Percentiles rank a stretch among this genome's conserved stretches.
Conservation (phyloP, 331 rosid genomes). For the Phaseolus coccineus region DNA sequence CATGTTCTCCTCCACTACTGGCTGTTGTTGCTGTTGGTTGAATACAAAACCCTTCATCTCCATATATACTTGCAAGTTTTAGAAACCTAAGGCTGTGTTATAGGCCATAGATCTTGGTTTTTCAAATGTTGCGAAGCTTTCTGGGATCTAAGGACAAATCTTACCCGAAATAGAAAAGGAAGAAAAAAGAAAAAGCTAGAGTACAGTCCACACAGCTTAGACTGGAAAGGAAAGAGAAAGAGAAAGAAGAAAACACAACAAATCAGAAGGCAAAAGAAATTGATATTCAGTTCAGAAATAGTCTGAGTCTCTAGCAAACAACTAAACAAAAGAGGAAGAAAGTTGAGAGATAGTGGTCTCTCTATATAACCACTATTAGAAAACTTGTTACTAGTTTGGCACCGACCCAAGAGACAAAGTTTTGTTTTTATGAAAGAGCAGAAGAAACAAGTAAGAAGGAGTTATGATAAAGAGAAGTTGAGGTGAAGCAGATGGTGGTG, state of each 20-base stretch:
- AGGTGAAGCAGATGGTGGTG: conserved; percentile 51
- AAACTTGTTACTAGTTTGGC: conserved; percentile 75
- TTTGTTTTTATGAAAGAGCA: conserved; percentile 51
- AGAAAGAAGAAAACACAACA: conserved; percentile 34
- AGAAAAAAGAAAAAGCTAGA: conserved; percentile 23
- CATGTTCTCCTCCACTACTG: conserved; percentile 78
- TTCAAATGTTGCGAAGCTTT: conserved; percentile 39
- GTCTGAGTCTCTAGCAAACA: conserved; percentile 8
- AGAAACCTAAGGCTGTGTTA: conserved; percentile 42
- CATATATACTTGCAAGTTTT: conserved; percentile 34
- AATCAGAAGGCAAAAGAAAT: conserved; percentile 18
- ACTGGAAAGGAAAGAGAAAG: conserved; percentile 33
- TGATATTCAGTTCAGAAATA: conserved; percentile 34
- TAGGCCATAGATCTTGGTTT: conserved; percentile 61
- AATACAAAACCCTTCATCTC: conserved; percentile 69
- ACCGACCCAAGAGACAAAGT: conserved; percentile 80
- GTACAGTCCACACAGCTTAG: conserved; percentile 29
- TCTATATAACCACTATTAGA: conserved; percentile 20
- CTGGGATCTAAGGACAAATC: conserved; percentile 47
- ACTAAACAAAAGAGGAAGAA: conserved; percentile 27
- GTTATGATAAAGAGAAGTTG: conserved; percentile 47
- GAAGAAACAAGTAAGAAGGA: conserved; percentile 54
- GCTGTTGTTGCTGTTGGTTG: conserved; percentile 50
- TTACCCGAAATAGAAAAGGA: conserved; percentile 39
- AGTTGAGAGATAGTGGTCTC: conserved; percentile 5